Percentiles rank a stretch among this genome's conserved stretches.
These are phyloP conservation scores for Sporobolomyces roseus DNA, from an alignment of 768 basidiomycete genomes.

Conservation along the genomic window DNA sequence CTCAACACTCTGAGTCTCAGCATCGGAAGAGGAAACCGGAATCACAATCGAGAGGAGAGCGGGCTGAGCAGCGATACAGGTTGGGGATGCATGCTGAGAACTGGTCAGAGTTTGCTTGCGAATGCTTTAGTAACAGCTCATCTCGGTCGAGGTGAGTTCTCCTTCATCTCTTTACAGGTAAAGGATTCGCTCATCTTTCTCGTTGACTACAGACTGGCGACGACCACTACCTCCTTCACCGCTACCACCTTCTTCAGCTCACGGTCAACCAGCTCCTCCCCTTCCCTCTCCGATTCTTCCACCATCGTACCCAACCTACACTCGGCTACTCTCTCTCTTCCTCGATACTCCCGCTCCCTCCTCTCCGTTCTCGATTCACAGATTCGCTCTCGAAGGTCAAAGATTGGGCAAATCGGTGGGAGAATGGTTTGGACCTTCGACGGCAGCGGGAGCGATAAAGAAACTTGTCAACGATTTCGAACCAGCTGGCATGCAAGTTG, in stretches of 20 bases:
- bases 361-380: slow-evolving; percentile 89
- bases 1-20: slow-evolving; percentile 29
- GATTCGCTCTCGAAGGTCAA: slow-evolving; percentile 92
- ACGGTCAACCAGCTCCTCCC: slow-evolving; percentile 1
- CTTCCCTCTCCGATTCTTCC: too few species aligned
- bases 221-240: slow-evolving; percentile 62
- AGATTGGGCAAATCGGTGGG: slow-evolving; percentile 92
- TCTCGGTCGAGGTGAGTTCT: slow-evolving; percentile 63
- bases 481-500: slow-evolving; percentile 72
- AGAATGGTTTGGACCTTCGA: slow-evolving; percentile 96
- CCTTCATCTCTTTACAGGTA: too few species aligned
- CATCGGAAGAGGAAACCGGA: slow-evolving; percentile 53
- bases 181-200: neutral
- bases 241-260: slow-evolving; percentile 49
- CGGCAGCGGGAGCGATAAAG: slow-evolving; percentile 95
- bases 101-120: slow-evolving; percentile 76
- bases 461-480: slow-evolving; percentile 73
- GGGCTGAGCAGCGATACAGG: slow-evolving; percentile 81
- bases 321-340: slow-evolving; percentile 68
- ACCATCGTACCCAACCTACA: too few species aligned
- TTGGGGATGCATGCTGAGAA: slow-evolving; percentile 89
- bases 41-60: slow-evolving; percentile 60
- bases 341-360: slow-evolving; percentile 78
- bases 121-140: slow-evolving; percentile 73
- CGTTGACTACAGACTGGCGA: slow-evolving; percentile 70